Evolutionary conservation across 2,329 filamentous ascomycete genomes (phyloP).

Genomic region (Pseudogymnoascus sp.): DNA sequence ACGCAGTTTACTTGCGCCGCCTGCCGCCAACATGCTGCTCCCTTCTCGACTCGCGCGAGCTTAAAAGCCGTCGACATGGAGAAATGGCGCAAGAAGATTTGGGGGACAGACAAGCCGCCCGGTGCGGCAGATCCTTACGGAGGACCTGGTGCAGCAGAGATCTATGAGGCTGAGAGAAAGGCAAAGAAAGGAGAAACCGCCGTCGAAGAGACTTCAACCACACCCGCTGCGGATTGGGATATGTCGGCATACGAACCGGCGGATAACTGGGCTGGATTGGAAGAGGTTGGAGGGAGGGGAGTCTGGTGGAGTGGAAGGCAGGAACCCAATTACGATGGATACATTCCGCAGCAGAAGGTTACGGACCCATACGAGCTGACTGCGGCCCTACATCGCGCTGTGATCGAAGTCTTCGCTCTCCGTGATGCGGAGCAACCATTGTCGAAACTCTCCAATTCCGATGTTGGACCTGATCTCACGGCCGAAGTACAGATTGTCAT

Average conservation of each 20-base stretch:
- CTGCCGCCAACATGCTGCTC: constrained; percentile 20
- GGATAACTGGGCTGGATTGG: constrained; percentile 42
- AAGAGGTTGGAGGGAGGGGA: constrained; percentile 42
- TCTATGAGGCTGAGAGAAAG: constrained; percentile 23
- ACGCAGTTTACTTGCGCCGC: constrained; percentile 17
- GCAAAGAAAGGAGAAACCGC: constrained; percentile 11
- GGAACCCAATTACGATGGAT: constrained; percentile 31
- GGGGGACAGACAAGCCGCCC: constrained; percentile 41
- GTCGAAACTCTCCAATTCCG: constrained; percentile 15
- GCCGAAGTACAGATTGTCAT: constrained; percentile 21
- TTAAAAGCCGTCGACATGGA: constrained; percentile 30
- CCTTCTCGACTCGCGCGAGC: constrained; percentile 24
- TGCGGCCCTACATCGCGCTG: constrained; percentile 42
- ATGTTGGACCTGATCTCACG: constrained; percentile 16
- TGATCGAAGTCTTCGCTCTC: constrained; percentile 46
- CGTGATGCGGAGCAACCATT: constrained; percentile 32
- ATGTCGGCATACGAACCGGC: constrained; percentile 35
- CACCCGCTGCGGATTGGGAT: constrained; percentile 9
- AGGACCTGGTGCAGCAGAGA: constrained; percentile 23
- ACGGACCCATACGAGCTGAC: constrained; percentile 29
- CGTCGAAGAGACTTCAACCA: not conserved
- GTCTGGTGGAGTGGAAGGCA: constrained; percentile 28
- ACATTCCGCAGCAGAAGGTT: constrained; percentile 30
- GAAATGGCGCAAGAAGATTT: constrained; percentile 37
- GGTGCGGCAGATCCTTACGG: constrained; percentile 40